A percentile compares a stretch with the other conserved stretches of the same genome.
Evolutionary conservation across 1,139 yeast species (phyloP).

Genomic region (Taphrina confusa): DNA sequence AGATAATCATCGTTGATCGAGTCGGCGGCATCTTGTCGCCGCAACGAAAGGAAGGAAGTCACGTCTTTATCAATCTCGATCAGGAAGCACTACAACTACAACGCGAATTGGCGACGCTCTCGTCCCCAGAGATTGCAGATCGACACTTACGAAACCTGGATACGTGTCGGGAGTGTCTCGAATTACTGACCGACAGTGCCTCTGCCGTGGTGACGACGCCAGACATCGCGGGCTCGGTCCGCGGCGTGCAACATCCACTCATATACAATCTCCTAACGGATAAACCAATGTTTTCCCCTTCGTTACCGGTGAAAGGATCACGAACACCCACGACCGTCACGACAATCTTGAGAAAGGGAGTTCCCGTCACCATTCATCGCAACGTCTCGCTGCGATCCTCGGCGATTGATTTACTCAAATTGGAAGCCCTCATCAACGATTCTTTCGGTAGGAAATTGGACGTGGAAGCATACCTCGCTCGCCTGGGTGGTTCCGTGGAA

Average conservation of each 20-base stretch:
- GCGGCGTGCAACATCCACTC: constrained; percentile 47
- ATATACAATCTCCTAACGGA: constrained; percentile 88
- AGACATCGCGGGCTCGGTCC: constrained; percentile 48
- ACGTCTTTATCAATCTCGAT: constrained; percentile 78
- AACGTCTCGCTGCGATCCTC: constrained; percentile 42
- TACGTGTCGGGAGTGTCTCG: constrained; percentile 55
- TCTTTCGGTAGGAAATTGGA: constrained; percentile 76
- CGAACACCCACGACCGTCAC: constrained; percentile 70
- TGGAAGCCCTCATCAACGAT: constrained; percentile 67
- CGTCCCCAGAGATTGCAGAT: constrained; percentile 50
- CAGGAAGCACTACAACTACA: constrained; percentile 75
- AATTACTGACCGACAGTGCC: constrained; percentile 53
- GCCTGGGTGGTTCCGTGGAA: constrained; percentile 65
- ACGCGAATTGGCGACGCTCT: constrained; percentile 54
- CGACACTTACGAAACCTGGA: constrained; percentile 58
- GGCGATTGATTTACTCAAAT: constrained; percentile 58
- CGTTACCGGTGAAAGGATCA: constrained; percentile 65
- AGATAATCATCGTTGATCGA: constrained; percentile 73
- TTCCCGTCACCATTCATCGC: constrained; percentile 59
- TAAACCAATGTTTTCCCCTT: constrained; percentile 87
- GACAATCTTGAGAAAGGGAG: constrained; percentile 76
- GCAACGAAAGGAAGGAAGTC: constrained; percentile 72
- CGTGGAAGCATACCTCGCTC: constrained; percentile 59
- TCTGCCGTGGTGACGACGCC: constrained; percentile 60
- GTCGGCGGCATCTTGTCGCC: constrained; percentile 88